Evolutionary conservation across 129 eudicot genomes (phyloP).

Genomic region (Helichrysum umbraculigerum): DNA sequence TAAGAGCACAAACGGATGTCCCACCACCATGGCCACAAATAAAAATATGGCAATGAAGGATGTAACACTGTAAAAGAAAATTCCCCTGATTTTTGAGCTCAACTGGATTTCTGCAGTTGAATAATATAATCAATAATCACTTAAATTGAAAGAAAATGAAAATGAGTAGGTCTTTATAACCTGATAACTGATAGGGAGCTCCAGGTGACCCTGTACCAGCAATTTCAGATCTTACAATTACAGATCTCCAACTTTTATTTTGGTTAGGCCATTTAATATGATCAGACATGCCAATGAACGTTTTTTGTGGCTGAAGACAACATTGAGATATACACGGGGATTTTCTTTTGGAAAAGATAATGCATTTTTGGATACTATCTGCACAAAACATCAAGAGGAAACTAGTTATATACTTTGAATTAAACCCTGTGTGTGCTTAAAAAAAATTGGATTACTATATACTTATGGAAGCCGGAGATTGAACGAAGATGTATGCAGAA

Average conservation of each 20-base stretch:
- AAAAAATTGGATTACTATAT: neutral
- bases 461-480: slow-evolving; percentile 1
- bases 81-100: slow-evolving; percentile 67
- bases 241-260: slow-evolving; percentile 39
- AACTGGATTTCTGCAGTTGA: slow-evolving; percentile 53
- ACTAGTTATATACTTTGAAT: neutral
- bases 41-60: slow-evolving; percentile 60
- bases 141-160: neutral
- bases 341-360: slow-evolving; percentile 25
- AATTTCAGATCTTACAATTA: slow-evolving; percentile 69
- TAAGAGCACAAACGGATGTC: slow-evolving; percentile 82
- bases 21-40: slow-evolving; percentile 67
- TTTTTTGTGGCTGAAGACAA: slow-evolving; percentile 30
- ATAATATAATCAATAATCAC: neutral
- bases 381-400: slow-evolving; percentile 18
- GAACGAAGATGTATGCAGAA: neutral
- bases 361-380: slow-evolving; percentile 28
- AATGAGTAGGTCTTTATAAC: slow-evolving; percentile 28
- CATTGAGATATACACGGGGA: slow-evolving; percentile 32
- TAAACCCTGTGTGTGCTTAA: neutral
- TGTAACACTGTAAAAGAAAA: slow-evolving; percentile 77
- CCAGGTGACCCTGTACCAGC: slow-evolving; percentile 65
- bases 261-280: slow-evolving; percentile 26
- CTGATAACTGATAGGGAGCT: slow-evolving; percentile 61
- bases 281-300: slow-evolving; percentile 22